Percentiles rank a stretch among this genome's conserved stretches.
Evolutionary conservation across 768 basidiomycete genomes (phyloP).

Genomic region (Crucibulum laeve): DNA sequence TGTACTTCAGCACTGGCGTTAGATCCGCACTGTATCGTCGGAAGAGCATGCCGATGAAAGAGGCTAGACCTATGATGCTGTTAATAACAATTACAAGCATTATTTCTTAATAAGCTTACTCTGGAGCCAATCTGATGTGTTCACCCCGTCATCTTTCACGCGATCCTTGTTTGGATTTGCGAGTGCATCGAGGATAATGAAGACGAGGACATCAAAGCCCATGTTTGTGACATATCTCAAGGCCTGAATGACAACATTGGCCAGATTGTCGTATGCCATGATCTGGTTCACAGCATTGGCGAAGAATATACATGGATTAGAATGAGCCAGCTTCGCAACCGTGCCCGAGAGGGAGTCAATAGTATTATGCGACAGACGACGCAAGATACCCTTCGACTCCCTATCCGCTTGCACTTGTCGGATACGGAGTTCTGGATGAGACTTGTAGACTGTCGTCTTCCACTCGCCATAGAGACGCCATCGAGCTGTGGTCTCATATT

Average conservation of each 20-base stretch:
- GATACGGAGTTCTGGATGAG: slow-evolving; percentile 75
- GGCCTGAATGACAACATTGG: slow-evolving; percentile 84
- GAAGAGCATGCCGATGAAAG: slow-evolving; percentile 92
- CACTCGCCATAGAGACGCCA: slow-evolving; percentile 97
- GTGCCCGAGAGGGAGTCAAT: slow-evolving; percentile 81
- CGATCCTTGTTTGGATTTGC: slow-evolving; percentile 78
- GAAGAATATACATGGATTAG: slow-evolving; percentile 92
- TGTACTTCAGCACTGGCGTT: slow-evolving; percentile 80
- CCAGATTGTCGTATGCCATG: slow-evolving; percentile 94
- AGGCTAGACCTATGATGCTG: slow-evolving; percentile 66
- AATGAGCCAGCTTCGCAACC: slow-evolving; percentile 90
- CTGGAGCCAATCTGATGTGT: slow-evolving; percentile 87
- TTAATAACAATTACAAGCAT: slow-evolving; percentile 10
- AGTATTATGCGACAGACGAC: slow-evolving; percentile 81
- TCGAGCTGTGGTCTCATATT: slow-evolving; percentile 73
- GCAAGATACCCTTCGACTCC: slow-evolving; percentile 85
- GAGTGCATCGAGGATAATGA: slow-evolving; percentile 81
- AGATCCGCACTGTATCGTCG: slow-evolving; percentile 81
- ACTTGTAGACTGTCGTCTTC: slow-evolving; percentile 68
- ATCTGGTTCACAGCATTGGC: slow-evolving; percentile 87
- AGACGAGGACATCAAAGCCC: slow-evolving; percentile 92
- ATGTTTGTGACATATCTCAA: slow-evolving; percentile 86
- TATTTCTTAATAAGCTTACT: slow-evolving; percentile 50
- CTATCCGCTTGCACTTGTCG: slow-evolving; percentile 80
- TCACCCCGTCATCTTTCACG: slow-evolving; percentile 90